Evolutionary conservation across 2,329 filamentous ascomycete species (phyloP).

Genomic region (Epicoccum nigrum): DNA sequence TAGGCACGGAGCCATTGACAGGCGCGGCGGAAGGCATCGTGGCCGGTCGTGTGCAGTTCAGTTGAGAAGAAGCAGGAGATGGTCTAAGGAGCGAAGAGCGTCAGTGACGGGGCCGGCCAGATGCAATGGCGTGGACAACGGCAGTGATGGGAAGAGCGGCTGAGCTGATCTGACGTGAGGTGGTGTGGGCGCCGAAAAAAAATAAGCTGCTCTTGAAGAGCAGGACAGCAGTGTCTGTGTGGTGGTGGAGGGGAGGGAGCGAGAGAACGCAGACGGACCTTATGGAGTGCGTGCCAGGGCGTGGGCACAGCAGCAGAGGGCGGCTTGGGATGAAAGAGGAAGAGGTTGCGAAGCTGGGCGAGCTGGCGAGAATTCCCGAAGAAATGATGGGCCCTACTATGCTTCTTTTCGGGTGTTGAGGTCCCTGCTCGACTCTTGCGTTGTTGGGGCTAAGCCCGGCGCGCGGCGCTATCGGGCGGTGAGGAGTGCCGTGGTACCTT

Average conservation of each 20-base stretch:
- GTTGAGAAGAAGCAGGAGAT: background rate
- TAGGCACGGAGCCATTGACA: conserved; percentile 41
- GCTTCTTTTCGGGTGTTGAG: conserved; percentile 38
- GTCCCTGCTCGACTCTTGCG: conserved; percentile 33
- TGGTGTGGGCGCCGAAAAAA: conserved; percentile 27
- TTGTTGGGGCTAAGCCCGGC: conserved; percentile 19
- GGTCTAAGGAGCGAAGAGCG: conserved; percentile 18
- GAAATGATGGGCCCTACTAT: conserved; percentile 30
- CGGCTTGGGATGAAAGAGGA: conserved; percentile 34
- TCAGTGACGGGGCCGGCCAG: conserved; percentile 15
- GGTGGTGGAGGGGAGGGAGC: conserved; percentile 9
- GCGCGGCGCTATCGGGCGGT: conserved; percentile 18
- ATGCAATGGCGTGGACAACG: background rate
- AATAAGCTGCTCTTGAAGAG: background rate
- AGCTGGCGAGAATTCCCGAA: conserved; percentile 30
- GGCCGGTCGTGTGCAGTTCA: conserved; percentile 32
- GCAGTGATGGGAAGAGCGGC: conserved; percentile 2
- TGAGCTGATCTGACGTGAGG: conserved; percentile 33
- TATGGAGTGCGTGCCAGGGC: conserved; percentile 30
- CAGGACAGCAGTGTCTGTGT: conserved; percentile 15
- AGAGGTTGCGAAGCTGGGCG: conserved; percentile 33
- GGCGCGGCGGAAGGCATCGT: conserved; percentile 54
- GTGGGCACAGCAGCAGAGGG: conserved; percentile 23
- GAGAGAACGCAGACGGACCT: conserved; percentile 30
- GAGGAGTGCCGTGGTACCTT: conserved; percentile 14